These are phyloP conservation scores for Chaetomium sp. DNA, from an alignment of 2,329 filamentous ascomycete species.

Conservation along the genomic window DNA sequence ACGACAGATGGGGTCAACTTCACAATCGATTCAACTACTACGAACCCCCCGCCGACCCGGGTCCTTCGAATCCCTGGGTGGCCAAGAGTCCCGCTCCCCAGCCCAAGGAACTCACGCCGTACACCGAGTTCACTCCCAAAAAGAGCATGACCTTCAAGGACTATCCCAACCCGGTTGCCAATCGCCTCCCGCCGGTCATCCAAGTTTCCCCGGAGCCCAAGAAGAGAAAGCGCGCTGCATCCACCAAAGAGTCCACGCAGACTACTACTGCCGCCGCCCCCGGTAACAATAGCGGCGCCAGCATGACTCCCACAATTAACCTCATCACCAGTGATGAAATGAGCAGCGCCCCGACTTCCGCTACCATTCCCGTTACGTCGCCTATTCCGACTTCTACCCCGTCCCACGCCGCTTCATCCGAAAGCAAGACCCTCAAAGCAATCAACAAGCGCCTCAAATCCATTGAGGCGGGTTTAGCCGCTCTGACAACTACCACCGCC, in stretches of 20 bases:
- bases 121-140: background rate
- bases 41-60: background rate
- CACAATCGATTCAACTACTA: background rate
- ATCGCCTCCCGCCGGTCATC: background rate
- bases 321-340: background rate
- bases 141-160: constrained; percentile 7
- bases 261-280: background rate
- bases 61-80: background rate
- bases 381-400: too few species aligned
- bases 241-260: background rate
- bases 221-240: background rate
- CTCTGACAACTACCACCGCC: too few species aligned
- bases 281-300: background rate
- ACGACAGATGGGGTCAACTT: background rate
- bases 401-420: background rate
- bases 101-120: background rate
- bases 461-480: constrained; percentile 3
- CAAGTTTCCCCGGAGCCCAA: background rate
- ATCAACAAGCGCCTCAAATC: constrained; percentile 16
- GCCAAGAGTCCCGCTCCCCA: background rate
- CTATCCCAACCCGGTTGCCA: background rate
- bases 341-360: background rate
- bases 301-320: background rate
- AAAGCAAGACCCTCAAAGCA: constrained; percentile 12
- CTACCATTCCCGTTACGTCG: background rate